phyloP scores from a whole-genome alignment of 1,284 basidiomycete genomes.

The Austropuccinia psidii region DNA sequence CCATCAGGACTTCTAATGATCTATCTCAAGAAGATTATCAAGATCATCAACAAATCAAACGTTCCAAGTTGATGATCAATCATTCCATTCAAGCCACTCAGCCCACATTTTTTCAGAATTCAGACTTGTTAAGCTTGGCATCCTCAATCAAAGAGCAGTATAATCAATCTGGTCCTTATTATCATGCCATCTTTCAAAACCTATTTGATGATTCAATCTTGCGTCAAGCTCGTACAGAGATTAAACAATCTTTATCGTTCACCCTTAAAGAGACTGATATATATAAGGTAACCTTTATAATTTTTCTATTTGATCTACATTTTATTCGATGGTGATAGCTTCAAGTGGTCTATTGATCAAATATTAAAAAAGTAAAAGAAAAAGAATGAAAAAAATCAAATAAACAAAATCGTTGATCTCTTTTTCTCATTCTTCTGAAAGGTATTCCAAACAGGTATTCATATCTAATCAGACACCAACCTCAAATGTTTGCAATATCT shows the following conservation, averaged over 20 bases:
- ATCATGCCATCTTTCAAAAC: constrained; percentile 21
- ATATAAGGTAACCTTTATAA: constrained; percentile 72
- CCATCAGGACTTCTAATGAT: no score
- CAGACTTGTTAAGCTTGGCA: no score
- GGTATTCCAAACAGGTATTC: constrained; percentile 26
- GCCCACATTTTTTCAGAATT: no score
- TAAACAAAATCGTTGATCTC: neutral
- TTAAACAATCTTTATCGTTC: constrained; percentile 77
- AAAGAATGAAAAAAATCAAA: neutral
- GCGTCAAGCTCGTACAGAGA: constrained; percentile 44
- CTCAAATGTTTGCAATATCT: neutral
- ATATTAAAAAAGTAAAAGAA: neutral
- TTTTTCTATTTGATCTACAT: neutral
- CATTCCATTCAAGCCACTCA: no score
- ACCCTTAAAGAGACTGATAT: constrained; percentile 98
- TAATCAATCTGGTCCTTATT: constrained; percentile 18
- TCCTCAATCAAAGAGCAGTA: constrained; percentile 21
- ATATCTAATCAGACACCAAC: neutral
- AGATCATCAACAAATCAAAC: no score
- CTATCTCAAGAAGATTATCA: no score
- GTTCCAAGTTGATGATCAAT: no score
- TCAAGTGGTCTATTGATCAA: constrained; percentile 9
- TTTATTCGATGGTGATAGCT: neutral
- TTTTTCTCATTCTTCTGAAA: neutral
- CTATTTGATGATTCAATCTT: constrained; percentile 37